Evolutionary conservation across 2,329 filamentous ascomycete genomes (phyloP).

Genomic region (Colletotrichum siamense): DNA sequence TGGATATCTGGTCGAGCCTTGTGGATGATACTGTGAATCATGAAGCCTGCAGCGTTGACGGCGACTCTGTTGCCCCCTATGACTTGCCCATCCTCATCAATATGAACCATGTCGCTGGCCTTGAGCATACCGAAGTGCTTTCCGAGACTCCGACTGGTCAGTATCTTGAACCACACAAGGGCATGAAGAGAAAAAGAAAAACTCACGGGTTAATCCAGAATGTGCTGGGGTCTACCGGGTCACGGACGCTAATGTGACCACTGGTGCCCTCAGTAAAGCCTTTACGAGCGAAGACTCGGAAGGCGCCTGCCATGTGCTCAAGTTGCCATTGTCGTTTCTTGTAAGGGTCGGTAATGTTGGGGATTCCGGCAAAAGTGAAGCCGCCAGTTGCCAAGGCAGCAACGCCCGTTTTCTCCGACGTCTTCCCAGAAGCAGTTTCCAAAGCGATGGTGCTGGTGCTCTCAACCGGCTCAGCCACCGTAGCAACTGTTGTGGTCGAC

Average conservation of each 20-base stretch:
- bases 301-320: slow-evolving; percentile 49
- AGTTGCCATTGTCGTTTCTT: slow-evolving; percentile 38
- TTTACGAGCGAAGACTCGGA: slow-evolving; percentile 51
- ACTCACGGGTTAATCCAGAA: slow-evolving; percentile 57
- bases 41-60: slow-evolving; percentile 67
- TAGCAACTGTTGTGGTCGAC: background rate
- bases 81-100: slow-evolving; percentile 63
- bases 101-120: slow-evolving; percentile 65
- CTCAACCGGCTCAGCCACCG: background rate
- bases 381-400: slow-evolving; percentile 27
- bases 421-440: background rate
- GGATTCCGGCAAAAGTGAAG: slow-evolving; percentile 54
- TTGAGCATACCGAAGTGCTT: slow-evolving; percentile 67
- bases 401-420: background rate
- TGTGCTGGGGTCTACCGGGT: slow-evolving; percentile 61
- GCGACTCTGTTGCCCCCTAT: slow-evolving; percentile 61
- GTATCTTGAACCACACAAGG: background rate
- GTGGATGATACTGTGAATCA: slow-evolving; percentile 67
- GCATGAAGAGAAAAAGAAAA: accelerated
- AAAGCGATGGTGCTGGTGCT: background rate
- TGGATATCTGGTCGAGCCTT: slow-evolving; percentile 64
- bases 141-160: slow-evolving; percentile 41
- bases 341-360: slow-evolving; percentile 52
- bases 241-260: slow-evolving; percentile 69
- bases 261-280: slow-evolving; percentile 66